Base-by-base conservation (phyloP, 768 basidiomycete genomes). In the Lyophyllum decastes region DNA sequence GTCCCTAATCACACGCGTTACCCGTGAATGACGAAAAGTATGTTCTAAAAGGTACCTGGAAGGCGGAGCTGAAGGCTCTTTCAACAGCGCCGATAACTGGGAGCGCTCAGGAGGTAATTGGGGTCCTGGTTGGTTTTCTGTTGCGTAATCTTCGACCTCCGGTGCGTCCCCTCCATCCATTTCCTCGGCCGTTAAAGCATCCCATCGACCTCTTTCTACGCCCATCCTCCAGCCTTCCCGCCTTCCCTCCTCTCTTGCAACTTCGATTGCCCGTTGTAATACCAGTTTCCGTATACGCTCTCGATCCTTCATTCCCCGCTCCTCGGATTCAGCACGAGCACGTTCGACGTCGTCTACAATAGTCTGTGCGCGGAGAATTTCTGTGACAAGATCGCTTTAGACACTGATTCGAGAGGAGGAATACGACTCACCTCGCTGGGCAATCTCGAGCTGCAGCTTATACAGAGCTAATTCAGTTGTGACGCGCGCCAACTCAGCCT, bases 381-480 rank as follows among this genome's bases (percentile, higher is more conserved):
- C 84, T 72, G 43, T 7, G 27, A 57, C 0, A 27, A 44, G 41
- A 21, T 49, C 19, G 61, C 46, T 54, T 41, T 26, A 45, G 34
- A 52, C 8, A 27, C 44, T 4, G 22, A 24, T 2, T 8, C 9
- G 19, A 47, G 24, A 44, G 38, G 49, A 16, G 46, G 4, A 52
- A 19, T 45, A 61, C 19, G 14, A 19, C 2, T 10, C 21, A 79
- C 78, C 78, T 67, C 73, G 74, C 61, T 87, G 85, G 16, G 87
- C 86, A 33, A 78, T 72, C 17, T 83, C 80, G 25, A 86, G 69
- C 73, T 86, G 83, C 1, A 81, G 49, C 65, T 84, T 86, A 65
- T 86, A 88, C 52, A 85, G 52, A 48, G 73, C 70, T 46, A 87
- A 64, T 59, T 88, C 86, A 30, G 84, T 78, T 66, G 70, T 51